phyloP scores from a whole-genome alignment of 129 eudicot genomes.

The Saposhnikovia divaricata region DNA sequence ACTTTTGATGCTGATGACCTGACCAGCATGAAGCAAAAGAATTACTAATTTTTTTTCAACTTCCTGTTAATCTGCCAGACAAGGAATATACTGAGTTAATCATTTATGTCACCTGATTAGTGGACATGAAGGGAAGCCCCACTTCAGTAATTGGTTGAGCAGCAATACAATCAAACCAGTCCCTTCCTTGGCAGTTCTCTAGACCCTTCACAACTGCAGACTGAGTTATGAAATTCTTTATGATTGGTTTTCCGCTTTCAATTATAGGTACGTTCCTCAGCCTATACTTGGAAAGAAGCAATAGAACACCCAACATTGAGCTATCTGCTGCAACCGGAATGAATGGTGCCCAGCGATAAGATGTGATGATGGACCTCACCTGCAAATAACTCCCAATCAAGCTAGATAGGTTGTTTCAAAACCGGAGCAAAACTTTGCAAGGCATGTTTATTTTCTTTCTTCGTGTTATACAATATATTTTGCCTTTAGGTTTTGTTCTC shows the following conservation, averaged over 20 bases:
- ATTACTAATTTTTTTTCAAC: slow-evolving; percentile 1
- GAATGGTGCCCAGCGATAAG: slow-evolving; percentile 76
- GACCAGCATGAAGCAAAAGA: slow-evolving; percentile 2
- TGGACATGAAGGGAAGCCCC: slow-evolving; percentile 81
- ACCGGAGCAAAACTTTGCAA: not conserved
- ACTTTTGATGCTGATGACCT: slow-evolving; percentile 57
- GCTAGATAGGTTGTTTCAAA: not conserved
- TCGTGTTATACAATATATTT: not conserved
- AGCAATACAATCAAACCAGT: slow-evolving; percentile 83
- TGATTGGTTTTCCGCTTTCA: slow-evolving; percentile 49
- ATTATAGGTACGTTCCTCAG: slow-evolving; percentile 82
- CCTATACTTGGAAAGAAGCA: slow-evolving; percentile 79
- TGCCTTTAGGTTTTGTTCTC: not conserved
- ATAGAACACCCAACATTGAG: slow-evolving; percentile 72
- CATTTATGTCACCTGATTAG: slow-evolving; percentile 39
- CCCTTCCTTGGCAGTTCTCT: slow-evolving; percentile 74
- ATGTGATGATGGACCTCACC: slow-evolving; percentile 73
- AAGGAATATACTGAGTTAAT: not conserved
- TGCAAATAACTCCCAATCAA: slow-evolving; percentile 16
- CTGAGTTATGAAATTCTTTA: slow-evolving; percentile 81
- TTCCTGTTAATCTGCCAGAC: not conserved
- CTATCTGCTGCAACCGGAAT: slow-evolving; percentile 69
- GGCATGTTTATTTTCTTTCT: not conserved
- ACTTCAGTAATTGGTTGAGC: slow-evolving; percentile 56
- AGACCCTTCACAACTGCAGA: slow-evolving; percentile 86